Conservation (phyloP, 441 rosid genomes). For the Jatropha multifida region DNA sequence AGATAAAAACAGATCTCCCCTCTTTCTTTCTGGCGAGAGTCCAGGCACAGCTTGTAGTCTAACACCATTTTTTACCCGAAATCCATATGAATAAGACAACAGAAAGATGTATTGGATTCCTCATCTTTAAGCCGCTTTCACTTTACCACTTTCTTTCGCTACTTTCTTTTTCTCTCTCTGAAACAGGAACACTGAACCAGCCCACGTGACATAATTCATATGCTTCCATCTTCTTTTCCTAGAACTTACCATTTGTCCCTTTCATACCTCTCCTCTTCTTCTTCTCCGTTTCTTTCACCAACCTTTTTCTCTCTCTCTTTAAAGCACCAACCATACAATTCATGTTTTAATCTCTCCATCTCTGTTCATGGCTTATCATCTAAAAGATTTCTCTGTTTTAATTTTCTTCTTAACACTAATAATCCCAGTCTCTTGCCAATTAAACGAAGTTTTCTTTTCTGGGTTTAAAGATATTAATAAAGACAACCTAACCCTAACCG, state of each 20-base stretch:
- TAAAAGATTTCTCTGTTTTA: constrained; percentile 16
- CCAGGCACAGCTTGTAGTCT: not conserved
- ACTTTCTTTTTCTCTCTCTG: not conserved
- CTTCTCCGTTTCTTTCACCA: not conserved
- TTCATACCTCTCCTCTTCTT: not conserved
- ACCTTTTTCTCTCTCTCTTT: not conserved
- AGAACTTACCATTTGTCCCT: not conserved
- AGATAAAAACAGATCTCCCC: not conserved
- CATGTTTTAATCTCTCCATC: not conserved
- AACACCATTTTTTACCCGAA: too few relatives aligned
- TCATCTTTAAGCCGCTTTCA: too few relatives aligned
- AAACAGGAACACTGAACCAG: not conserved
- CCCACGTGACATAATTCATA: not conserved
- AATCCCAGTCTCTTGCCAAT: constrained; percentile 27
- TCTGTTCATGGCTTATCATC: constrained; percentile 26
- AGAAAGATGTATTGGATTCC: too few relatives aligned
- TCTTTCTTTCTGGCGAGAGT: not conserved
- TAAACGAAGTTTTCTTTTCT: constrained; percentile 34
- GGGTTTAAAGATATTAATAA: constrained; percentile 30
- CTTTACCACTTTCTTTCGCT: not conserved
- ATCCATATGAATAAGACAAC: too few relatives aligned
- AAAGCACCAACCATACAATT: not conserved
- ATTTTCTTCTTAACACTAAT: constrained; percentile 18
- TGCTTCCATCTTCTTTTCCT: not conserved
- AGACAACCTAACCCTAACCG: constrained; percentile 40